phyloP scores from a whole-genome alignment of 2,329 filamentous ascomycete genomes.

The Mycosphaerella arachidis region DNA sequence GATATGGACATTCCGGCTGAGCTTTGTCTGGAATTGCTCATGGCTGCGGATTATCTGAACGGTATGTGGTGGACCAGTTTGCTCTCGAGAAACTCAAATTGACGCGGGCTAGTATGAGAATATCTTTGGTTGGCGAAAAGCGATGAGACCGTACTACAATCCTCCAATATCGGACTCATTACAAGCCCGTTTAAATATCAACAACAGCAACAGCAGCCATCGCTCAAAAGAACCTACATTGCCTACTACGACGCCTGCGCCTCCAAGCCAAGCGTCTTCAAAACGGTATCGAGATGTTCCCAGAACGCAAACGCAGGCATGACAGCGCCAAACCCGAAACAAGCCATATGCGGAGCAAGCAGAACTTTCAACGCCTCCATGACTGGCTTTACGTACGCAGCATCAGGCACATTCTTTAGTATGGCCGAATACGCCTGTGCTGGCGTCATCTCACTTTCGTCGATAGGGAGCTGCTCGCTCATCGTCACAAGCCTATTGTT shows the following conservation, averaged over 20 bases:
- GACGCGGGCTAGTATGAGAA: slow-evolving; percentile 1
- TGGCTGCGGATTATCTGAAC: slow-evolving; percentile 73
- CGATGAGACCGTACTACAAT: background rate
- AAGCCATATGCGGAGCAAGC: slow-evolving; percentile 12
- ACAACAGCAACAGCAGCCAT: background rate
- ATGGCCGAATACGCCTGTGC: slow-evolving; percentile 23
- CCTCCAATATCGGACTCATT: background rate
- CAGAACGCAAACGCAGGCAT: slow-evolving; percentile 14
- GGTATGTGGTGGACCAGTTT: slow-evolving; percentile 27
- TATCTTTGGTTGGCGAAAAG: background rate
- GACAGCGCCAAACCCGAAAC: slow-evolving; percentile 22
- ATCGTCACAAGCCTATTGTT: slow-evolving; percentile 19
- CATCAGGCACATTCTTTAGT: slow-evolving; percentile 8
- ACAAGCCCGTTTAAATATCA: background rate
- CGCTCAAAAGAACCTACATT: too few relatives aligned
- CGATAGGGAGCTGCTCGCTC: slow-evolving; percentile 16
- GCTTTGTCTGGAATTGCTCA: slow-evolving; percentile 70
- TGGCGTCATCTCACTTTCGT: slow-evolving; percentile 24
- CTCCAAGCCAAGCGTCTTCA: slow-evolving; percentile 4
- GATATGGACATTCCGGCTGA: slow-evolving; percentile 79
- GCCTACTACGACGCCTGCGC: background rate
- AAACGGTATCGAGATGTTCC: slow-evolving; percentile 10
- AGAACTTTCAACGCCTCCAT: slow-evolving; percentile 19
- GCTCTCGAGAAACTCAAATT: background rate
- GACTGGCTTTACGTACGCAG: slow-evolving; percentile 12